Conservation (phyloP, 176 grass and related monocot species). For the Puccinellia tenuiflora region DNA sequence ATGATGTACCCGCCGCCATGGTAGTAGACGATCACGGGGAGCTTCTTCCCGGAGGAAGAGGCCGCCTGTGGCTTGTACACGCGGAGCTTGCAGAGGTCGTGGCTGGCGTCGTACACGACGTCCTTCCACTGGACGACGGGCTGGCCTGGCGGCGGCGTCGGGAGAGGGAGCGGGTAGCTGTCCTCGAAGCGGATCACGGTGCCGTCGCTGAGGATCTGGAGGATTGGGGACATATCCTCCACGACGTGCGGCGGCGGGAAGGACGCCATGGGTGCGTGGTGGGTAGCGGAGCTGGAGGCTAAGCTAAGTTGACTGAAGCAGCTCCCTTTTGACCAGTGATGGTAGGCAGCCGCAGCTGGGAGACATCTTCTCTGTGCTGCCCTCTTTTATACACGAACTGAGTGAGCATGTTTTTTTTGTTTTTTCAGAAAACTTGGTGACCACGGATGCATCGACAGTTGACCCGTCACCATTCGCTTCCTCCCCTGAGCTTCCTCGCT, state of each 20-base stretch:
- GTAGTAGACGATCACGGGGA: constrained; percentile 36
- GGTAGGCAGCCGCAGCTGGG: neutral
- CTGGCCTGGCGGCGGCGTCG: neutral
- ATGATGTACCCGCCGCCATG: constrained; percentile 34
- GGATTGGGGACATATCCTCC: neutral
- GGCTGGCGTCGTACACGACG: constrained; percentile 9
- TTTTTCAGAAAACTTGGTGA: neutral
- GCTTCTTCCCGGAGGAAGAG: neutral
- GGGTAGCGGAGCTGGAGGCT: neutral
- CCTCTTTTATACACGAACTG: neutral
- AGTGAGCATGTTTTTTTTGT: too few relatives aligned
- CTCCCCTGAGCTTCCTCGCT: too few relatives aligned
- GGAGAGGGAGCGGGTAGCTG: neutral
- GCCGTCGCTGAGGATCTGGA: constrained; percentile 33
- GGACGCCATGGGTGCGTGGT: constrained; percentile 5
- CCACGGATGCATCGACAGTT: neutral
- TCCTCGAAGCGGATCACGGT: constrained; percentile 3
- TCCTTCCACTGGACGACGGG: constrained; percentile 18
- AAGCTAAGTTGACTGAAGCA: neutral
- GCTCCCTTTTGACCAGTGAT: neutral
- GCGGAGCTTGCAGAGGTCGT: constrained; percentile 22
- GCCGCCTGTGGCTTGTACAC: constrained; percentile 1
- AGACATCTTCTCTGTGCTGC: neutral
- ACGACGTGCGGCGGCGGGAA: neutral
- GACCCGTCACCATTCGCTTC: neutral